Conservation (phyloP, 805 yeast genomes). For the Pichia heedii region DNA sequence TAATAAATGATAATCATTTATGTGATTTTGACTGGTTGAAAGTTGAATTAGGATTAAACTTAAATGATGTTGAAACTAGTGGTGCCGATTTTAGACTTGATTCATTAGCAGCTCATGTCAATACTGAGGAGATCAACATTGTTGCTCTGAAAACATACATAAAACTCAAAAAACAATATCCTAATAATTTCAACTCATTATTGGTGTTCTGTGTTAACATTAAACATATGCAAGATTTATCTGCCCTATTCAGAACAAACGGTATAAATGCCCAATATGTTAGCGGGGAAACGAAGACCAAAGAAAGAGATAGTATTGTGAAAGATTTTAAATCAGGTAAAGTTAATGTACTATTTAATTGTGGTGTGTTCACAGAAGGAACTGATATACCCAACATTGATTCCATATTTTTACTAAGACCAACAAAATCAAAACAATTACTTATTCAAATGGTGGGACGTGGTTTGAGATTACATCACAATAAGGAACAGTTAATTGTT, state of each 20-base stretch:
- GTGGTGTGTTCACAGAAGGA: conserved; percentile 89
- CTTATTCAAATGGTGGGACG: conserved; percentile 87
- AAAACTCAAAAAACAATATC: conserved; percentile 29
- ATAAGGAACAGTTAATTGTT: conserved; percentile 60
- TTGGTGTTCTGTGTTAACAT: conserved; percentile 73
- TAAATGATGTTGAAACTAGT: conserved; percentile 17
- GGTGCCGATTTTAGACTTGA: conserved; percentile 43
- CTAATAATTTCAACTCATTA: conserved; percentile 44
- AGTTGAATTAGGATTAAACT: conserved; percentile 34
- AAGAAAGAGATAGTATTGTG: conserved; percentile 43
- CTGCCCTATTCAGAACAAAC: conserved; percentile 40
- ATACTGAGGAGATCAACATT: conserved; percentile 44
- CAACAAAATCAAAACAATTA: conserved; percentile 66
- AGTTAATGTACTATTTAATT: conserved; percentile 71
- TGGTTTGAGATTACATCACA: conserved; percentile 59
- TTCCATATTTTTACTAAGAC: conserved; percentile 67
- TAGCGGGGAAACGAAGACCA: conserved; percentile 51
- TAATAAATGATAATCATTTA: conserved; percentile 63
- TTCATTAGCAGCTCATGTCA: conserved; percentile 46
- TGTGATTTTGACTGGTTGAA: conserved; percentile 60
- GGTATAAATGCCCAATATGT: conserved; percentile 68
- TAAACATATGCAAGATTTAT: conserved; percentile 49
- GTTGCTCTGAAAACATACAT: conserved; percentile 46
- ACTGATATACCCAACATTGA: conserved; percentile 90
- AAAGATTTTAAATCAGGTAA: conserved; percentile 52